These are phyloP conservation scores for Neurospora tetraspora DNA, from an alignment of 495 filamentous ascomycete genomes.

Conservation along the genomic window DNA sequence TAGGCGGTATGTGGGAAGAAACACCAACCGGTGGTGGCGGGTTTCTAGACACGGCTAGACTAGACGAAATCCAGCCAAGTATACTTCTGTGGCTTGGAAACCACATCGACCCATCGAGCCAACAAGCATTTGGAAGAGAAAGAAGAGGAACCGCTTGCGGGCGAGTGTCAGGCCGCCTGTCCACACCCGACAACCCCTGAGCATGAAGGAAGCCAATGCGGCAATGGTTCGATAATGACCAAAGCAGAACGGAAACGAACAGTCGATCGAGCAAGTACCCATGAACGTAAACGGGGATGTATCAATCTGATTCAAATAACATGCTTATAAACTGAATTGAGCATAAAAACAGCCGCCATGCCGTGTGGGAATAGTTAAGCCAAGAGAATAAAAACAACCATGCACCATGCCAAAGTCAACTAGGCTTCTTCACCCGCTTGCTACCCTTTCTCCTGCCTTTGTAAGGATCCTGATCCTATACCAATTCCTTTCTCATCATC, in stretches of 20 bases:
- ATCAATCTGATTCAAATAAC: not conserved
- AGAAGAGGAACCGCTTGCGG: too few relatives aligned
- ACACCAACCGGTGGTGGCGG: not conserved
- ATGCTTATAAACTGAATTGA: not conserved
- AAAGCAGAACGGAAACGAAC: not conserved
- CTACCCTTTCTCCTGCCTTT: not conserved
- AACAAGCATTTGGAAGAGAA: not conserved
- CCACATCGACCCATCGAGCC: not conserved
- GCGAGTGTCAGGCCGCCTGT: not conserved
- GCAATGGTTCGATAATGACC: not conserved
- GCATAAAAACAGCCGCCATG: not conserved
- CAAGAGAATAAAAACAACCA: not conserved
- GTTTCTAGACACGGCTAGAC: not conserved
- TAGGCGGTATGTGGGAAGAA: not conserved
- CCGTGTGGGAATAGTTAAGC: not conserved
- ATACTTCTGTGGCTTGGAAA: not conserved
- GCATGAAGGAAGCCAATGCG: not conserved
- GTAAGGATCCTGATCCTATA: not conserved
- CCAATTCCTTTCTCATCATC: not conserved
- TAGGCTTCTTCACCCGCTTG: not conserved
- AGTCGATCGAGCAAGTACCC: not conserved
- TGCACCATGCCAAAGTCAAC: not conserved
- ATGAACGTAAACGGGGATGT: not conserved
- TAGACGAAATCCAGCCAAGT: not conserved
- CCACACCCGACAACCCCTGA: not conserved